phyloP scores from a whole-genome alignment of 192 early-diverging fungal species.

The Chytriomyces confervae region DNA sequence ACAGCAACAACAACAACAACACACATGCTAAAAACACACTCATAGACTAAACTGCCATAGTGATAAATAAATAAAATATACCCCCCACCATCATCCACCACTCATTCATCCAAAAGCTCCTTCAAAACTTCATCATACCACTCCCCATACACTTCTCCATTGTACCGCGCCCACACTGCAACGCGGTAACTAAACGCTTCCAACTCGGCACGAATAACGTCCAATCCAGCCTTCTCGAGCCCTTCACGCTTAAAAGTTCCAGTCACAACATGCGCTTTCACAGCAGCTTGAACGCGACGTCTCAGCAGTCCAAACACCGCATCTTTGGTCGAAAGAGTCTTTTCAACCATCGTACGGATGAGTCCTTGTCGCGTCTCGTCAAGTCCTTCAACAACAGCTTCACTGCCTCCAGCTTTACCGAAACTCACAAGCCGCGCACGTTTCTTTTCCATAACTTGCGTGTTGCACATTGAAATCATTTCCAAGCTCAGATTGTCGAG shows the following conservation, averaged over 20 bases:
- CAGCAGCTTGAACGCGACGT: conserved; percentile 53
- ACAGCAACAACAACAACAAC: too few relatives aligned
- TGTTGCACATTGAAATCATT: conserved; percentile 22
- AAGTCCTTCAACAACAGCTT: conserved; percentile 13
- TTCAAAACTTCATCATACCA: conserved; percentile 67
- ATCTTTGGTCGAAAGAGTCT: conserved; percentile 58
- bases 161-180: conserved; percentile 59
- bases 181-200: conserved; percentile 52
- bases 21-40: too few relatives aligned
- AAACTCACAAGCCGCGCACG: conserved; percentile 12
- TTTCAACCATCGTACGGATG: conserved; percentile 51
- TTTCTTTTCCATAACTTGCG: conserved; percentile 19
- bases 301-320: conserved; percentile 60
- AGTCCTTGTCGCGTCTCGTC: conserved; percentile 44
- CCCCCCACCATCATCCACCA: too few relatives aligned
- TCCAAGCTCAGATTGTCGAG: conserved; percentile 43
- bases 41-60: too few relatives aligned
- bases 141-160: conserved; percentile 61
- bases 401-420: not conserved
- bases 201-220: conserved; percentile 54
- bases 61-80: too few relatives aligned
- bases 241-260: conserved; percentile 51
- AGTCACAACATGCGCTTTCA: conserved; percentile 48
- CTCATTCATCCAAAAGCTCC: conserved; percentile 26
- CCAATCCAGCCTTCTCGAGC: conserved; percentile 59